Evolutionary conservation across 2,329 filamentous ascomycete species (phyloP), one percentile per base, ranked within the genome.

Genomic region (Trichoderma gracile): DNA sequence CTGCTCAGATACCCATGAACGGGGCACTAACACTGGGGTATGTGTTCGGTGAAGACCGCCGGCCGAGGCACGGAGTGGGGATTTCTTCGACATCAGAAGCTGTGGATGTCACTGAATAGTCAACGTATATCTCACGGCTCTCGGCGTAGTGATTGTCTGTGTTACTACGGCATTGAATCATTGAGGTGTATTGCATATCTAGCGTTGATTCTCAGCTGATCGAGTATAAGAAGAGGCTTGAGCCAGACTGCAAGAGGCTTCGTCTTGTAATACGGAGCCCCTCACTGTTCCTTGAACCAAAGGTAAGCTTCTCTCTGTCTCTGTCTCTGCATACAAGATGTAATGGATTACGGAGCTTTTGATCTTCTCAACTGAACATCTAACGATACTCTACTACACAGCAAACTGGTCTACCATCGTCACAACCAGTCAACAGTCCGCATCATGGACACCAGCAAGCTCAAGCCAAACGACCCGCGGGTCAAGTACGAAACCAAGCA

Each of bases 401-500:
- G 25, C 2, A 30, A 30, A 23, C 49, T 15, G 25, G 17, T 27
- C 25, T 15, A n/a, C 49, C 25, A 19, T 15, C 30, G 10, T 30
- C 17, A 8, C 27, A 30, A 30, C 27, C 27, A 30, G 8, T 30
- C 27, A 30, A 9, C 7, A 10, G 25, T 38, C 33, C 10, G 2
- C 33, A 53, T 42, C 17, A 86, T 85, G 81, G 73, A 82, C 56
- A 75, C 82, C 47, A 84, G 89, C 73, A 90, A 89, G 73, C 84
- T 94, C 67, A 80, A 81, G 21, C 83, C 82, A 46, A 82, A 84
- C 67, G 91, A 94, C 78, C 72, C 86, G 40, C 84, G 91, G 67
- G 82, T 92, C 70, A 79, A 86, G 71, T 83, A 87, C 73, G 83
- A 85, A 71, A 87, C 83, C 63, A 83, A 86, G 47, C 78, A 80